Percentiles rank a stretch among this genome's conserved stretches.
These are phyloP conservation scores for Rubia tinctorum DNA, from an alignment of 305 asterid species.

Conservation along the genomic window DNA sequence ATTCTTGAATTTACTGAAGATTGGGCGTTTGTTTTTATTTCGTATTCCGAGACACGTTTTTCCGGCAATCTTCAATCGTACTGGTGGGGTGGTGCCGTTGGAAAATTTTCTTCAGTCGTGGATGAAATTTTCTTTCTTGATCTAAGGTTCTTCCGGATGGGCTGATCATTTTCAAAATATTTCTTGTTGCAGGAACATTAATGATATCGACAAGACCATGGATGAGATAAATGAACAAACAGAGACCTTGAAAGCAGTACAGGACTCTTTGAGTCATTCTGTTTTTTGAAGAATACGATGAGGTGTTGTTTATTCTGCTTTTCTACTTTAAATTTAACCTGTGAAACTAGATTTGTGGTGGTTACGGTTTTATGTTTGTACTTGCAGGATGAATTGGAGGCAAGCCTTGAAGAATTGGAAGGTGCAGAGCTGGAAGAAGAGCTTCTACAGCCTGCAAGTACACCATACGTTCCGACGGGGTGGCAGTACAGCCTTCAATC, in stretches of 20 bases:
- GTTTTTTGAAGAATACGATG: slow-evolving; percentile 38
- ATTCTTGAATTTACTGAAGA: too few relatives aligned
- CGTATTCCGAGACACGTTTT: too few relatives aligned
- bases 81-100: too few relatives aligned
- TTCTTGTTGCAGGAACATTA: slow-evolving; percentile 36
- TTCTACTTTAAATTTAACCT: neutral
- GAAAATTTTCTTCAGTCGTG: too few relatives aligned
- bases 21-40: too few relatives aligned
- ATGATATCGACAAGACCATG: slow-evolving; percentile 57
- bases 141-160: too few relatives aligned
- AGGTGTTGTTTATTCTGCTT: slow-evolving; percentile 21
- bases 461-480: too few relatives aligned
- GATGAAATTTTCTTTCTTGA: too few relatives aligned
- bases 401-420: slow-evolving; percentile 49
- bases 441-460: slow-evolving; percentile 47
- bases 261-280: slow-evolving; percentile 45
- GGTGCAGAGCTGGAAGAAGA: slow-evolving; percentile 48
- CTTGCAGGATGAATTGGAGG: slow-evolving; percentile 51
- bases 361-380: slow-evolving; percentile 2
- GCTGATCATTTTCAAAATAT: too few relatives aligned
- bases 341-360: neutral
- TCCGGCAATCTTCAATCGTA: too few relatives aligned
- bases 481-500: too few relatives aligned
- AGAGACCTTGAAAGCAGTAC: slow-evolving; percentile 46
- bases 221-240: slow-evolving; percentile 55